Evolutionary conservation across 257 asterid genomes (phyloP).

Genomic region (Jaltomata sinuosa): DNA sequence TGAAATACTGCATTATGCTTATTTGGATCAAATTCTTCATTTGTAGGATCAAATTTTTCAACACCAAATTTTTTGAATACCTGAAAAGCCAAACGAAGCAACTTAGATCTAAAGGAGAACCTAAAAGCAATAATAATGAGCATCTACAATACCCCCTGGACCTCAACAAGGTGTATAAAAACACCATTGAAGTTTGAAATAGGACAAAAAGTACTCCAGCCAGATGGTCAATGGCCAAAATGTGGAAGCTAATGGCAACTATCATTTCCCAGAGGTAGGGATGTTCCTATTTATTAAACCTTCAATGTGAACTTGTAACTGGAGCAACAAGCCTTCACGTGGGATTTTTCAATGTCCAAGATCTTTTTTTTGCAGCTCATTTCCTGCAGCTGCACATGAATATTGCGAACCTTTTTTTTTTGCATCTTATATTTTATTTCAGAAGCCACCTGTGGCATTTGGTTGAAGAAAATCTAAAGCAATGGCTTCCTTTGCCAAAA

Average conservation of each 20-base stretch:
- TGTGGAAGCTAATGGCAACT: neutral
- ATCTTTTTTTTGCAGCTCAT: neutral
- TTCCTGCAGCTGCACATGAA: neutral
- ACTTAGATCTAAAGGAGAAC: neutral
- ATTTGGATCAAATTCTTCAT: constrained; percentile 89
- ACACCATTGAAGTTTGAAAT: neutral
- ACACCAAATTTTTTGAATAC: constrained; percentile 77
- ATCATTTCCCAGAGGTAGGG: neutral
- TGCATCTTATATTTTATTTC: neutral
- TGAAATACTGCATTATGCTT: constrained; percentile 91
- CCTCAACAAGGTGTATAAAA: neutral
- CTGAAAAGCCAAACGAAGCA: constrained; percentile 24
- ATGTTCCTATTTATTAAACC: neutral
- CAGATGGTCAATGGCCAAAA: neutral
- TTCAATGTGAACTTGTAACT: neutral
- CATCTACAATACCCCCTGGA: neutral
- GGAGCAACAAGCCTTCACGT: neutral
- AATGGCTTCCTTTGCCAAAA: neutral
- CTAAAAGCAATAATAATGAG: neutral
- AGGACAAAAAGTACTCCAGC: neutral
- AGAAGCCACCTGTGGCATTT: neutral
- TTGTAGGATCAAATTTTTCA: constrained; percentile 49
- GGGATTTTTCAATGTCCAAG: neutral
- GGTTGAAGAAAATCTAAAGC: neutral
- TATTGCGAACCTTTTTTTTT: neutral